Evolutionary conservation across 257 asterid genomes (phyloP).

Genomic region (Phtheirospermum japonicum): DNA sequence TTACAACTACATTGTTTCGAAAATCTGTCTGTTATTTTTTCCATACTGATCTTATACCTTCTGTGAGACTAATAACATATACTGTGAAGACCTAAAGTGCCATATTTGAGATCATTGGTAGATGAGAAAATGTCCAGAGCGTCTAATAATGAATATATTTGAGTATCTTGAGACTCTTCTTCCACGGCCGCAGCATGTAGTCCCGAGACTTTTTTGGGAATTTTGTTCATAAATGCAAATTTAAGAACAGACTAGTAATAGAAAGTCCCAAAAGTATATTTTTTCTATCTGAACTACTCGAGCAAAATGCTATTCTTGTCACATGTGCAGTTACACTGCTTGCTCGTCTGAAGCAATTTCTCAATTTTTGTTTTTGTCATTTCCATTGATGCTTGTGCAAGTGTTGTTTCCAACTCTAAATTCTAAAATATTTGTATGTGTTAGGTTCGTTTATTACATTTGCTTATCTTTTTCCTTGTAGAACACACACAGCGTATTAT

Average conservation of each 20-base stretch:
- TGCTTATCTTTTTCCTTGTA: conserved; percentile 13
- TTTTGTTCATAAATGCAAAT: conserved; percentile 7
- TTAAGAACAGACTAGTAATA: conserved; percentile 2
- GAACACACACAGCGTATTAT: not conserved
- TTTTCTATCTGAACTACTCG: conserved; percentile 8
- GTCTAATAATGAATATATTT: conserved; percentile 1
- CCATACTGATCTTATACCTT: not conserved
- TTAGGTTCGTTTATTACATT: conserved; percentile 6
- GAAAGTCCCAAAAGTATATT: conserved; percentile 3
- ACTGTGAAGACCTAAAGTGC: conserved; percentile 10
- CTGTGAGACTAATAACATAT: not conserved
- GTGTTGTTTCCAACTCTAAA: not conserved
- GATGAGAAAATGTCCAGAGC: not conserved
- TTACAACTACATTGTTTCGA: not conserved
- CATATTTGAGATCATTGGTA: conserved; percentile 2
- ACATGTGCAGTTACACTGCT: conserved; percentile 1
- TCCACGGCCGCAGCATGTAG: conserved; percentile 3
- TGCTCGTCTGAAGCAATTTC: not conserved
- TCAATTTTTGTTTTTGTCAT: conserved; percentile 7
- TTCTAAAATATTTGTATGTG: conserved; percentile 12
- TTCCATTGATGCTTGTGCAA: conserved; percentile 14
- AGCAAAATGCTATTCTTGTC: not conserved
- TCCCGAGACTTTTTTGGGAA: not conserved
- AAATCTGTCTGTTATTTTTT: conserved; percentile 4
- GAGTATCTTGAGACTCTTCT: conserved; percentile 4